Conservation (phyloP, 2,329 filamentous ascomycete genomes). For the Xylaria sp. region DNA sequence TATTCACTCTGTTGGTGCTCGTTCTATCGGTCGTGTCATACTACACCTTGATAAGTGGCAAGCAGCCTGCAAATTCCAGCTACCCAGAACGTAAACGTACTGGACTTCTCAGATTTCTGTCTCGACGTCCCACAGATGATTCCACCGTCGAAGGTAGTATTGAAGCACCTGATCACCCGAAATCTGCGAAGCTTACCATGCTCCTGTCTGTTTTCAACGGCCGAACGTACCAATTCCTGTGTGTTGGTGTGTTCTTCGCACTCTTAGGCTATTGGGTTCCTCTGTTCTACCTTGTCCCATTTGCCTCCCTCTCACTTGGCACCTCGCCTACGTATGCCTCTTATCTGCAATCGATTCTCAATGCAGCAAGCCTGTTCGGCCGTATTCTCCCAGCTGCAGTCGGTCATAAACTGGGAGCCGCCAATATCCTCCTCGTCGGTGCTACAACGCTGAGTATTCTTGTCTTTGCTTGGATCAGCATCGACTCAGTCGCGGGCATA, state of each 20-base stretch:
- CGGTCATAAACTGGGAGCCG: not conserved
- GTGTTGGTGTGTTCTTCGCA: not conserved
- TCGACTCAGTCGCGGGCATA: not conserved
- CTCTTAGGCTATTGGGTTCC: slow-evolving; percentile 1
- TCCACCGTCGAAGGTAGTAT: not conserved
- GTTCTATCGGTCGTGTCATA: not conserved
- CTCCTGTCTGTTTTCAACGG: not conserved
- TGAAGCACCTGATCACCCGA: not conserved
- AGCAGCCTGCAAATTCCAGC: not conserved
- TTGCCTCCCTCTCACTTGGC: not conserved
- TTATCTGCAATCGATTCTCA: not conserved
- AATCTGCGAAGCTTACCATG: not conserved
- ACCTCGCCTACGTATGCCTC: not conserved
- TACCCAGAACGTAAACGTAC: not conserved
- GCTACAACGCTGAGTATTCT: not conserved
- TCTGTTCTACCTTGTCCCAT: not conserved
- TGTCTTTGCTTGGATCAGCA: not conserved
- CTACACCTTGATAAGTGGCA: not conserved
- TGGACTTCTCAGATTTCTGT: not conserved
- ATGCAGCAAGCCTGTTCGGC: not conserved
- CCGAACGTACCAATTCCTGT: not conserved
- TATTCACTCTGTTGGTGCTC: not conserved
- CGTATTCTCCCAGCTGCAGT: not conserved
- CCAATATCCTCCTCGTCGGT: not conserved
- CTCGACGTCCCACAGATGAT: not conserved